phyloP scores from a whole-genome alignment of 768 basidiomycete species.

The Chiua virens region DNA sequence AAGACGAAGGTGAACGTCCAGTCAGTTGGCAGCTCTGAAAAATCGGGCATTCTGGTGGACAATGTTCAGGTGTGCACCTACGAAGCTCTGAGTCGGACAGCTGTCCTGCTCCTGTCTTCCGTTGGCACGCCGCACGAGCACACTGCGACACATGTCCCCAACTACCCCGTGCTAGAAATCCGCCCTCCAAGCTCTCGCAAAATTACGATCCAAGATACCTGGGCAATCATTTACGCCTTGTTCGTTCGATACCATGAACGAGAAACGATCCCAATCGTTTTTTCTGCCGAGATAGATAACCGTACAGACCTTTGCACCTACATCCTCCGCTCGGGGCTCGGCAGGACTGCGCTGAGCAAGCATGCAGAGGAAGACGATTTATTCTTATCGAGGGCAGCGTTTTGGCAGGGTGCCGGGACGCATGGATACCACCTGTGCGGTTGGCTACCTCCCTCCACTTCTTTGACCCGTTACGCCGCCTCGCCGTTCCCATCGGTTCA shows the following conservation, averaged over 20 bases:
- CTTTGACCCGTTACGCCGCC: slow-evolving; percentile 20
- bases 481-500: slow-evolving; percentile 37
- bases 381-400: slow-evolving; percentile 42
- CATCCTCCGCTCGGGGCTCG: slow-evolving; percentile 40
- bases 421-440: slow-evolving; percentile 28
- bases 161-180: slow-evolving; percentile 20
- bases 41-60: slow-evolving; percentile 7
- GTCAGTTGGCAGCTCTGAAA: neutral
- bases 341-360: slow-evolving; percentile 7
- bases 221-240: slow-evolving; percentile 43
- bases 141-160: slow-evolving; percentile 18
- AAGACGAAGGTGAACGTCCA: slow-evolving; percentile 8
- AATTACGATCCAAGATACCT: slow-evolving; percentile 35
- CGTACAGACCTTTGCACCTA: slow-evolving; percentile 35
- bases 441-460: slow-evolving; percentile 35
- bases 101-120: slow-evolving; percentile 13
- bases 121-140: slow-evolving; percentile 21
- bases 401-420: slow-evolving; percentile 53
- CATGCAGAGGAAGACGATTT: slow-evolving; percentile 23
- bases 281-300: slow-evolving; percentile 32
- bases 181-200: neutral
- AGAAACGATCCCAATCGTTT: slow-evolving; percentile 41
- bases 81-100: slow-evolving; percentile 6
- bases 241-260: slow-evolving; percentile 39
- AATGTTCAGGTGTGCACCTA: slow-evolving; percentile 12